Conservation (phyloP, 352 stramenopile genomes). For the Aphanomyces cochlioides region DNA sequence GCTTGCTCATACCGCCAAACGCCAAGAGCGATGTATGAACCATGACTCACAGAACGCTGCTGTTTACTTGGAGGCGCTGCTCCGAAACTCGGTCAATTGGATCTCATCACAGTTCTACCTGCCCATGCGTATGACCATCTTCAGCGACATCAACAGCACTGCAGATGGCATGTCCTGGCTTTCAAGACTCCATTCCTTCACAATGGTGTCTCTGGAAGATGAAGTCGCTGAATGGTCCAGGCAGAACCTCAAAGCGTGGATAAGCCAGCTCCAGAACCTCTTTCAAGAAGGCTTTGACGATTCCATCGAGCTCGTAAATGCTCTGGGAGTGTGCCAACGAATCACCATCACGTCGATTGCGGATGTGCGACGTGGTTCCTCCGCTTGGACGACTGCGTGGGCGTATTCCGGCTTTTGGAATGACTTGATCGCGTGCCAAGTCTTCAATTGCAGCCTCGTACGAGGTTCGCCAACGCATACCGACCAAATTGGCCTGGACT, state of each 20-base stretch:
- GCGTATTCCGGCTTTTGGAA: constrained; percentile 1
- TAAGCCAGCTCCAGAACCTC: constrained; percentile 3
- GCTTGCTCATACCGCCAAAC: constrained; percentile 6
- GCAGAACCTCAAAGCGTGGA: not conserved
- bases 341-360: not conserved
- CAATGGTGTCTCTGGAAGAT: not conserved
- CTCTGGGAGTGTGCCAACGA: not conserved
- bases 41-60: constrained; percentile 1
- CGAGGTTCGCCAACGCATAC: constrained; percentile 3
- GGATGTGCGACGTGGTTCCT: not conserved
- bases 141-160: not conserved
- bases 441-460: not conserved
- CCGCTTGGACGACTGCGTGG: not conserved
- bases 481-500: not conserved
- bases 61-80: constrained; percentile 19
- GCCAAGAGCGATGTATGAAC: not conserved
- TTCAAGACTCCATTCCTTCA: not conserved
- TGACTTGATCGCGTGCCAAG: not conserved
- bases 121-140: not conserved
- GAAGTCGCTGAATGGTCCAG: constrained; percentile 7
- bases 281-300: not conserved
- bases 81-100: constrained; percentile 5
- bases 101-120: not conserved
- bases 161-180: not conserved
- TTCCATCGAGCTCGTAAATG: not conserved